phyloP scores from a whole-genome alignment of 768 basidiomycete species.

The Leucosporidium scottii region DNA sequence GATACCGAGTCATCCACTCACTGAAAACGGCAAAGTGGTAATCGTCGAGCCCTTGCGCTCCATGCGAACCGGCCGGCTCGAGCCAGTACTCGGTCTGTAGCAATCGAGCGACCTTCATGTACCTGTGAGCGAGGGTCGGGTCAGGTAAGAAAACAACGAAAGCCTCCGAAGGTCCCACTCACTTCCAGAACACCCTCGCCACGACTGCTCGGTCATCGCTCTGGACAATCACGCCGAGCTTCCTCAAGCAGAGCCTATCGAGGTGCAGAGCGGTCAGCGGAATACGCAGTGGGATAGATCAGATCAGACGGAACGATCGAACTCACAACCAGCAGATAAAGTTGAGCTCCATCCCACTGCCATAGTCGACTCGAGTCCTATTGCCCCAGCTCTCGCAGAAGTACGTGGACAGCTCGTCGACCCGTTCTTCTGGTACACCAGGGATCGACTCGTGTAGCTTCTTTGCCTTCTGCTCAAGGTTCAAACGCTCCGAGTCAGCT shows the following conservation, averaged over 20 bases:
- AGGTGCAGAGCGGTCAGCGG: neutral
- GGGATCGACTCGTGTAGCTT: conserved; percentile 57
- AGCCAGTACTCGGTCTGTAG: conserved; percentile 94
- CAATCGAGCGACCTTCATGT: conserved; percentile 50
- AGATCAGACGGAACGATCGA: neutral
- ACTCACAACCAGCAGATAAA: conserved; percentile 93
- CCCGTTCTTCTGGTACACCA: conserved; percentile 53
- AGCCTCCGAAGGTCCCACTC: conserved; percentile 44
- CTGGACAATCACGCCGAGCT: conserved; percentile 50
- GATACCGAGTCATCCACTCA: conserved; percentile 1
- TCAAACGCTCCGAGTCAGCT: too few relatives aligned
- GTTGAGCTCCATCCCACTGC: conserved; percentile 99
- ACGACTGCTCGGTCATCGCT: conserved; percentile 70
- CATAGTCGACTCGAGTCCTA: conserved; percentile 86
- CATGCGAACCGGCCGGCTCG: conserved; percentile 94
- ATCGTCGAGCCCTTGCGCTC: conserved; percentile 82
- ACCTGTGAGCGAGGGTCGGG: conserved; percentile 30
- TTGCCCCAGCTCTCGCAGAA: conserved; percentile 88
- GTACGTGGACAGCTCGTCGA: conserved; percentile 67
- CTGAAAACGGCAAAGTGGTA: conserved; percentile 83
- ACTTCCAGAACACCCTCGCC: conserved; percentile 81
- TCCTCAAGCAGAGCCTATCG: conserved; percentile 68
- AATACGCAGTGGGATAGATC: neutral
- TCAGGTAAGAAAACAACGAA: neutral
- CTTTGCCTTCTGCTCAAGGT: conserved; percentile 48